phyloP scores from a whole-genome alignment of 2,329 filamentous ascomycete species.

The Xylaria sp. region DNA sequence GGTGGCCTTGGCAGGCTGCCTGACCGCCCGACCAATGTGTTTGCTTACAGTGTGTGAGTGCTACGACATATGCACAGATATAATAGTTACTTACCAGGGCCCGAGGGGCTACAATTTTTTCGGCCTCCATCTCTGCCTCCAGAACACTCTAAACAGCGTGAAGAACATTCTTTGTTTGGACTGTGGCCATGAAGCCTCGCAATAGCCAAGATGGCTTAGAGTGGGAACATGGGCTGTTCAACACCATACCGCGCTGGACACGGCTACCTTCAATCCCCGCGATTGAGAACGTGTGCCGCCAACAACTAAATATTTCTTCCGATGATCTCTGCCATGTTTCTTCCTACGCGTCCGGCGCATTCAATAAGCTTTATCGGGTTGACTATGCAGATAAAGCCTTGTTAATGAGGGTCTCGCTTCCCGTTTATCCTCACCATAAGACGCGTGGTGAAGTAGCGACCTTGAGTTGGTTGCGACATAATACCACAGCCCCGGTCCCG shows the following conservation, averaged over 20 bases:
- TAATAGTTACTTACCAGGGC: background rate
- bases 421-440: constrained; percentile 13
- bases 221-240: background rate
- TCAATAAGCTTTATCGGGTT: constrained; percentile 20
- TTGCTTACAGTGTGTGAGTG: background rate
- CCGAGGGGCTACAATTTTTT: background rate
- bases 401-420: constrained; percentile 14
- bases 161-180: background rate
- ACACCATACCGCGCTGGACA: constrained; percentile 7
- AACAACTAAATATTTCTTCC: background rate
- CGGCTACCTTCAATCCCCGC: constrained; percentile 6
- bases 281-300: constrained; percentile 8
- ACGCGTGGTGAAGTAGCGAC: constrained; percentile 9
- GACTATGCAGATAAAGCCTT: constrained; percentile 3
- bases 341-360: constrained; percentile 1
- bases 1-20: no score
- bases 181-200: background rate
- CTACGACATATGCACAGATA: background rate
- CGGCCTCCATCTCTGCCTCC: background rate
- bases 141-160: background rate
- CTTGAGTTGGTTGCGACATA: constrained; percentile 1
- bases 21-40: no score
- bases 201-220: constrained; percentile 5
- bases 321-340: background rate
- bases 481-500: constrained; percentile 9